Base-by-base conservation (phyloP, 345 rosid species). In the Clausena lansium region DNA sequence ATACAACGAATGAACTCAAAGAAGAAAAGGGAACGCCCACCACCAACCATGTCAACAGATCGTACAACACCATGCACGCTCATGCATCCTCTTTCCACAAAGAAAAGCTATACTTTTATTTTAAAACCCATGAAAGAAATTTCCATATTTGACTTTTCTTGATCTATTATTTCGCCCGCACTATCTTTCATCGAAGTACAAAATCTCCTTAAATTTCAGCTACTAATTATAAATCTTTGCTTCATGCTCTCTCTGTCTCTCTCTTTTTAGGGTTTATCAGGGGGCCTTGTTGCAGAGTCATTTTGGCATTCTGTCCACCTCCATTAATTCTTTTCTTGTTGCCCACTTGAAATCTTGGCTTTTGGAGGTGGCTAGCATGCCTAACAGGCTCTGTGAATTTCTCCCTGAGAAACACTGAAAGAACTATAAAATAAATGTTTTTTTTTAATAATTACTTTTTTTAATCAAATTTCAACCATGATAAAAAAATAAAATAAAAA, bases 301-400 rank as follows among this genome's bases (percentile, higher is more conserved):
- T 73, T 88, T 88, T 88, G 89, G 91, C 91, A 88, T 86, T 86
- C 91, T 88, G 91, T 88, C 89, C 86, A 83, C 87, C 91, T 86
- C 89, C 89, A 52, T 41, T 19, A 2, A 5, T 11, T n/a, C 2
- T 4, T 20, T 7, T 10, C 9, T 17, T 20, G 7, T 22, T 11
- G 7, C 36, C 11, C 24, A 24, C 5, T 11, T 58, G 10, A 35
- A 38, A n/a, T 7, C 35, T 27, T 78, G 1, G 2, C 1, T 7
- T 11, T 59, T 72, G 88, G 89, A 88, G 89, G 88, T 25, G 85
- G 89, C 78, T 83, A 84, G 83, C 69, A 76, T 86, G 88, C 39
- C 86, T 84, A 84, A 88, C 75, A 75, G 64, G 78, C 81, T 81
- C 85, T 84, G 86, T 78, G 80, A 84, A 83, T 79, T 81, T 78